phyloP scores from a whole-genome alignment of 2,329 filamentous ascomycete genomes.

The Cordyceps cicadae region DNA sequence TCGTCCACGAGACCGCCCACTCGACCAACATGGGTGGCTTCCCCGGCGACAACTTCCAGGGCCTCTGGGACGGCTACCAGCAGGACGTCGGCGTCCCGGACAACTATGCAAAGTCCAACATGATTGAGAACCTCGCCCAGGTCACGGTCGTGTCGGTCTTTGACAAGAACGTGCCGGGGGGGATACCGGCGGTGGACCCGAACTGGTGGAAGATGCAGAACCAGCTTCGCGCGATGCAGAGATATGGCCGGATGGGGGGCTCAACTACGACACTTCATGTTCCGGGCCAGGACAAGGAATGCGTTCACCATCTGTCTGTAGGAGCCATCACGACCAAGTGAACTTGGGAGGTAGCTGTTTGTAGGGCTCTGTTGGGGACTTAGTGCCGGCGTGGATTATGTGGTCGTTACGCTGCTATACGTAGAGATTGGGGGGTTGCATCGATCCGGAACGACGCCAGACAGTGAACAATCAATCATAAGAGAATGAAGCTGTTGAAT shows the following conservation, averaged over 20 bases:
- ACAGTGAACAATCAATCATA: too few species aligned
- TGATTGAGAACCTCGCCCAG: constrained; percentile 7
- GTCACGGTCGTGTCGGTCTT: not conserved
- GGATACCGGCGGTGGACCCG: not conserved
- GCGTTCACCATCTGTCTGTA: not conserved
- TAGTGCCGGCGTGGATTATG: too few species aligned
- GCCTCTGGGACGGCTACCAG: constrained; percentile 1
- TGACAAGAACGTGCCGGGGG: not conserved
- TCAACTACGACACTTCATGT: not conserved
- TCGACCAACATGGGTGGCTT: constrained; percentile 5
- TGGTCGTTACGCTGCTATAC: not conserved
- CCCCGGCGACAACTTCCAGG: not conserved
- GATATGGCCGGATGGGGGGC: constrained; percentile 1
- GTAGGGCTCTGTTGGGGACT: too few species aligned
- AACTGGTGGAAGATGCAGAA: constrained; percentile 6
- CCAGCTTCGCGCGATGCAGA: constrained; percentile 2
- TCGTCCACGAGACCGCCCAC: constrained; percentile 5
- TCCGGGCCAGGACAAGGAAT: constrained; percentile 3
- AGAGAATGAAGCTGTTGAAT: too few species aligned
- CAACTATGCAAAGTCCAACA: constrained; percentile 6
- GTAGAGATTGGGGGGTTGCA: too few species aligned
- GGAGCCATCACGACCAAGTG: not conserved
- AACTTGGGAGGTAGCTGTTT: not conserved
- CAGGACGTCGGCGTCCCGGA: constrained; percentile 1
- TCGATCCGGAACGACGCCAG: too few species aligned